Base-by-base conservation (phyloP, 441 rosid species). In the Erodium moschatum region DNA sequence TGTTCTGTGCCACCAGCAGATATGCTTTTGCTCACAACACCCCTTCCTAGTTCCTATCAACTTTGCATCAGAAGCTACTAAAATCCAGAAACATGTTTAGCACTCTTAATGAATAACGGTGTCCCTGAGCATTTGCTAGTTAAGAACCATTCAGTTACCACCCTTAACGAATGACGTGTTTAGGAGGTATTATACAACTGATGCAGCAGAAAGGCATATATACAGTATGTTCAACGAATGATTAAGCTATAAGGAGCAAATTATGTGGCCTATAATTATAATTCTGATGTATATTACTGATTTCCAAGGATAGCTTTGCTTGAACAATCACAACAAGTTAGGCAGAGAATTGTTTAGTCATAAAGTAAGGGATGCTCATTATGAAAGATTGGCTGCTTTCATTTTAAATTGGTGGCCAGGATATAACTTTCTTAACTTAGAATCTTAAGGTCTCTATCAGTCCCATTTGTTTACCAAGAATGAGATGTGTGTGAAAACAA, bases 61-160 rank as follows among this genome's bases (percentile, higher is more conserved):
- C 27, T 24, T 20, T 54, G 24, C 61, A 6, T 54, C 20, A 19
- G 21, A 16, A 54, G 21, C 61, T 54, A 52, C 60, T 15, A 54
- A 54, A 54, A 15, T 54, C 61, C 61, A 54, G 20, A 54, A 54
- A 52, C 61, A 20, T 15, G 61, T 54, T 54, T 8, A 6, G 27
- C 24, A 56, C 3, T 54, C 10, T 24, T 46, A 50, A 19, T 18
- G 66, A 69, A 69, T 65, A 18, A 66, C 68, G 15, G 54, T 68
- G 75, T 61, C 70, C 68, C 63, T 61, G 35, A 50, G 38, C 72
- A 69, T 71, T 42, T 56, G 66, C 48, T 67, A 24, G 50, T 67
- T 54, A 15, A 56, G 58, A 64, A 67, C 60, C 72, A 68, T 60
- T 68, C 8, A 64, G 8, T 16, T 38, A 5, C 44, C 48, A 42